Evolutionary conservation across 441 rosid genomes (phyloP), one percentile per base, ranked within the genome.

Genomic region (Eutrema salsugineum): DNA sequence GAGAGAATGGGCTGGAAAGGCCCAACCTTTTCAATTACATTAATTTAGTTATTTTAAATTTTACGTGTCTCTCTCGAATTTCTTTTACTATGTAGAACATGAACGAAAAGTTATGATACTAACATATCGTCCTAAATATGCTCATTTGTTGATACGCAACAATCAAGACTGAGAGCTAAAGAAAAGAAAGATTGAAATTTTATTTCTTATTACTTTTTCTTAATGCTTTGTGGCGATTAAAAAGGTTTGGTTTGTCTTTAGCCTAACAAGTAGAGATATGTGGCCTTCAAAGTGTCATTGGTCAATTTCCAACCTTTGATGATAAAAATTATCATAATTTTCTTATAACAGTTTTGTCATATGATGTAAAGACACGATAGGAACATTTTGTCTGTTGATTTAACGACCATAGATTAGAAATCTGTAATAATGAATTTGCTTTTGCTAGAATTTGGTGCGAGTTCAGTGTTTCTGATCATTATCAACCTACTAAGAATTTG

Each of bases 201-300:
- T 12, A 3, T 6, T 33, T 43, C 44, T 8, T 14, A 6, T 9
- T 24, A 19, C 12, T 1, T 39, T 20, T 14, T 66, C 20, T 10
- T 4, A 0, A 11, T 33, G 40, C 57, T 68, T 40, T 40, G 28
- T 15, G 42, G 56, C 15, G 40, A 50, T 51, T 36, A 56, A 68
- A 75, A 68, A 75, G 78, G 73, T 60, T 67, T 68, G 78, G 69
- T 61, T 61, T 75, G 73, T 75, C 73, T 58, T 75, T 68, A 61
- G 57, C 69, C 78, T 61, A 68, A 75, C 64, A 75, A 53, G 63
- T 61, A 75, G 73, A 33, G 50, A 51, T 68, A 44, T 55, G 78
- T 75, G 63, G 68, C 69, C 27, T 53, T 75, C 69, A 8, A 35
- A 42, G 24, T 68, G 49, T 68, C 57, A 28, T 5, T 42, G 19